Conservation (phyloP, 768 basidiomycete genomes). For the Phylloporus arenicola region DNA sequence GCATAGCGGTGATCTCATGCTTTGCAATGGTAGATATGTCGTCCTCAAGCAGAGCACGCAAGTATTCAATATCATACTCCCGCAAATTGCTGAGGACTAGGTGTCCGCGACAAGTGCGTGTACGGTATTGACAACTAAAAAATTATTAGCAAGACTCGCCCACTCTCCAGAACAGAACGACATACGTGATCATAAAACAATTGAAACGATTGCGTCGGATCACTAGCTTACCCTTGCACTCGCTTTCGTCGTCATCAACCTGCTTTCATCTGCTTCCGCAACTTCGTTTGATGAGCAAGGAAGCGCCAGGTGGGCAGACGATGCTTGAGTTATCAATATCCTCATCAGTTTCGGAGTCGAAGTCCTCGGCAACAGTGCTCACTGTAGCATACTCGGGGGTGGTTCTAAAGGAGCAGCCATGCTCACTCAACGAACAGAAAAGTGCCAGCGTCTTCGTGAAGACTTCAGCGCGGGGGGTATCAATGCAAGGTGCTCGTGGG, state of each 20-base stretch:
- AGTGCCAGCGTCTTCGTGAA: conserved; percentile 5
- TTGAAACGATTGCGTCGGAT: no score
- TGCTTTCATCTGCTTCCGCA: no score
- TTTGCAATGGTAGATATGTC: background rate
- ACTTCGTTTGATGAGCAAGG: no score
- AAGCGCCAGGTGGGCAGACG: no score
- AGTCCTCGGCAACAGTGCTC: no score
- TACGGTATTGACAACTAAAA: background rate
- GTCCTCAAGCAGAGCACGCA: background rate
- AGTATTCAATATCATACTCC: conserved; percentile 2
- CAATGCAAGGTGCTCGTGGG: no score
- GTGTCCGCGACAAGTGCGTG: background rate
- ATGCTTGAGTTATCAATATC: no score
- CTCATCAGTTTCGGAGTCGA: no score
- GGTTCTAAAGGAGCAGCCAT: conserved; percentile 1
- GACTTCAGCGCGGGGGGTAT: background rate
- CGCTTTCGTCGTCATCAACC: background rate
- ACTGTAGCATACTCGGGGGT: no score
- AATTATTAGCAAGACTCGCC: no score
- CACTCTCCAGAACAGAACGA: no score
- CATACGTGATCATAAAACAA: no score
- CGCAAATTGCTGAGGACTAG: conserved; percentile 1
- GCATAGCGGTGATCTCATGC: background rate
- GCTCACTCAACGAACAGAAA: background rate
- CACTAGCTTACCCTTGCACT: background rate